Percentiles rank a stretch among this genome's conserved stretches.
Conservation (phyloP, 208 protist genomes). For the Leishmania aethiopica region DNA sequence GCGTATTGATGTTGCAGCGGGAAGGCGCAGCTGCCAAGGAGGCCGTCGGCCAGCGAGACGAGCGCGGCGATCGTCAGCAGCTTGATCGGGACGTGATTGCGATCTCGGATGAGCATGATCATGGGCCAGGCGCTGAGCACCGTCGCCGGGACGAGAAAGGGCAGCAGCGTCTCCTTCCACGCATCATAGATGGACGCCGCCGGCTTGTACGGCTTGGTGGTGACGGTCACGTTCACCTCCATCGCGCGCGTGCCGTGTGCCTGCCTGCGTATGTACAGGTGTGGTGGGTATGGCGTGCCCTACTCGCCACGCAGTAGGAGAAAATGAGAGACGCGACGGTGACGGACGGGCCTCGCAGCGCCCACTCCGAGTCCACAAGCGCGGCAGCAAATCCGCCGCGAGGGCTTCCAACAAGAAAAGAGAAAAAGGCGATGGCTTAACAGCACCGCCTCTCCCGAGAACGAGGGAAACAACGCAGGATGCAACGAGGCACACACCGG, state of each 20-base stretch:
- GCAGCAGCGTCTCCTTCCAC: conserved; percentile 9
- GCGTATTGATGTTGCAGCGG: conserved; percentile 25
- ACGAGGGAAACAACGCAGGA: too few species aligned
- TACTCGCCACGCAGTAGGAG: too few species aligned
- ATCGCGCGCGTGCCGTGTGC: not conserved
- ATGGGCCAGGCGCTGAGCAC: conserved; percentile 17
- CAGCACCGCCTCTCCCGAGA: too few species aligned
- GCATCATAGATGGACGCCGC: conserved; percentile 17
- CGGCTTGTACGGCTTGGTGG: not conserved
- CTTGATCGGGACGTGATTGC: conserved; percentile 15
- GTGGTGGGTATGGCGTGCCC: not conserved
- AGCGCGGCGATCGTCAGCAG: conserved; percentile 17
- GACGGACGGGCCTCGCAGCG: too few species aligned
- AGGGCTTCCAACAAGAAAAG: not conserved
- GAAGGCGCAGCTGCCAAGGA: conserved; percentile 25
- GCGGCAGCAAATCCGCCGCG: not conserved
- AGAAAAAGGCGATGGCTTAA: too few species aligned
- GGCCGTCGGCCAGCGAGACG: conserved; percentile 15
- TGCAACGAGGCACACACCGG: too few species aligned
- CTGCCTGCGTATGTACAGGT: not conserved
- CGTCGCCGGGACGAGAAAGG: conserved; percentile 20
- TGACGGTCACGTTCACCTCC: not conserved
- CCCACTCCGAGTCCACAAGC: not conserved
- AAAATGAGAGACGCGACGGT: too few species aligned
- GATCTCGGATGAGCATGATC: conserved; percentile 5